Percentiles rank a stretch among this genome's conserved stretches.
Conservation (phyloP, 495 filamentous ascomycete genomes). For the Penicillium paradoxum region DNA sequence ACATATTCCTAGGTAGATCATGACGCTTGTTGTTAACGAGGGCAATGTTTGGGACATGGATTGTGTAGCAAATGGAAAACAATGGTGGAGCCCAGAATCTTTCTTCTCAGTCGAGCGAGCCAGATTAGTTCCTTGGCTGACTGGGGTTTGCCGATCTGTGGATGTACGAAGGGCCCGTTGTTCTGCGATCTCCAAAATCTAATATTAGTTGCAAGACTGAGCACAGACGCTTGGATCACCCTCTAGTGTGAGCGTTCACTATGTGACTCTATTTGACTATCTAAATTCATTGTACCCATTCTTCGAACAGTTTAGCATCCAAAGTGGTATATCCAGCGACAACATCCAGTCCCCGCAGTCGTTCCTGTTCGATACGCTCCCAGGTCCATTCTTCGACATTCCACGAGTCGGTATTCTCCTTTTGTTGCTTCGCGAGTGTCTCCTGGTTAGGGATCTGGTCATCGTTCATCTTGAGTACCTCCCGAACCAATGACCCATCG, state of each 20-base stretch:
- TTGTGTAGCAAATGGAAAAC: not conserved
- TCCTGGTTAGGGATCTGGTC: conserved; percentile 26
- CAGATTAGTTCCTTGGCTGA: not conserved
- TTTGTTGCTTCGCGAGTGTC: conserved; percentile 28
- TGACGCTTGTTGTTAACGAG: no score
- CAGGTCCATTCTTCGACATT: conserved; percentile 46
- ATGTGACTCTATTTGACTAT: not conserved
- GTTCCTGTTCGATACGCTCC: conserved; percentile 54
- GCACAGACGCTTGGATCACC: conserved; percentile 3
- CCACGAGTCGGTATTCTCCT: conserved; percentile 35
- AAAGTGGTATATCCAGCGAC: conserved; percentile 49
- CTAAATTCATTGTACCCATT: conserved; percentile 29
- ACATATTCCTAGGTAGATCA: no score
- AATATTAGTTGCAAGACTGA: not conserved
- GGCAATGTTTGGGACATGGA: no score
- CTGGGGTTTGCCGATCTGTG: not conserved
- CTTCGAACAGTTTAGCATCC: conserved; percentile 41
- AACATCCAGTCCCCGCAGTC: conserved; percentile 49
- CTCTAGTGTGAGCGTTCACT: not conserved
- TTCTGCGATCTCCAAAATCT: not conserved
- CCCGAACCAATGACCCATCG: conserved; percentile 34
- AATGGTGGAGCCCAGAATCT: not conserved
- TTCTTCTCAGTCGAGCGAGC: not conserved
- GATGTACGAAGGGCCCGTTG: not conserved
- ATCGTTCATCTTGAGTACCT: conserved; percentile 33